A percentile compares a stretch with the other conserved stretches of the same genome.
These are phyloP conservation scores for Neopestalotiopsis sp. DNA, from an alignment of 2,329 filamentous ascomycete genomes.

Conservation along the genomic window DNA sequence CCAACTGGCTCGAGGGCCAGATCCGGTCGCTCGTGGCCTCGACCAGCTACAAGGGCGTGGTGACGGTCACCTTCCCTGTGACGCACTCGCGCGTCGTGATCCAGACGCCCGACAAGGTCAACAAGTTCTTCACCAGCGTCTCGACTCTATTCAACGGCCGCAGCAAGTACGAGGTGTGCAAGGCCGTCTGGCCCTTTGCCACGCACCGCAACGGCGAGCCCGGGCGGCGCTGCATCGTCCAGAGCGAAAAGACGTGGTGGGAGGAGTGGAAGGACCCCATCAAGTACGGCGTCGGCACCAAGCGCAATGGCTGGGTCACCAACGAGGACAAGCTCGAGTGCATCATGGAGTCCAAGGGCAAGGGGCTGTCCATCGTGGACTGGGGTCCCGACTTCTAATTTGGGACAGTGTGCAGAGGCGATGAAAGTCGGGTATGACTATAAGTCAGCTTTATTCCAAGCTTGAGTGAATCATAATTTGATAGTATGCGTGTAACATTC, in stretches of 20 bases:
- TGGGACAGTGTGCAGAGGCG: neutral
- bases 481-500: too few relatives aligned
- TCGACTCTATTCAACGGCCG: constrained; percentile 57
- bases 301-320: constrained; percentile 52
- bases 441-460: too few relatives aligned
- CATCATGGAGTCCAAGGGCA: constrained; percentile 43
- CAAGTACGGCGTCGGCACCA: constrained; percentile 41
- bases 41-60: constrained; percentile 55
- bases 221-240: constrained; percentile 54
- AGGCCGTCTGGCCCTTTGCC: constrained; percentile 64
- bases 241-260: constrained; percentile 64
- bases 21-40: constrained; percentile 56
- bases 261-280: constrained; percentile 55
- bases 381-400: constrained; percentile 10
- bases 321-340: constrained; percentile 60
- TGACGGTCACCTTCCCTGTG: constrained; percentile 55
- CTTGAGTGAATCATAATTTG: too few relatives aligned
- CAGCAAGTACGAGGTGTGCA: constrained; percentile 60
- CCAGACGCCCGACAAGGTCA: constrained; percentile 57
- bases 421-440: neutral
- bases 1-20: constrained; percentile 60
- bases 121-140: constrained; percentile 59
- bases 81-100: constrained; percentile 56
- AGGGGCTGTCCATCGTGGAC: constrained; percentile 22
- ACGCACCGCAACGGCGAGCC: constrained; percentile 50